These are phyloP conservation scores for Aspergillus chevalieri DNA, from an alignment of 2,329 filamentous ascomycete genomes.

Conservation along the genomic window DNA sequence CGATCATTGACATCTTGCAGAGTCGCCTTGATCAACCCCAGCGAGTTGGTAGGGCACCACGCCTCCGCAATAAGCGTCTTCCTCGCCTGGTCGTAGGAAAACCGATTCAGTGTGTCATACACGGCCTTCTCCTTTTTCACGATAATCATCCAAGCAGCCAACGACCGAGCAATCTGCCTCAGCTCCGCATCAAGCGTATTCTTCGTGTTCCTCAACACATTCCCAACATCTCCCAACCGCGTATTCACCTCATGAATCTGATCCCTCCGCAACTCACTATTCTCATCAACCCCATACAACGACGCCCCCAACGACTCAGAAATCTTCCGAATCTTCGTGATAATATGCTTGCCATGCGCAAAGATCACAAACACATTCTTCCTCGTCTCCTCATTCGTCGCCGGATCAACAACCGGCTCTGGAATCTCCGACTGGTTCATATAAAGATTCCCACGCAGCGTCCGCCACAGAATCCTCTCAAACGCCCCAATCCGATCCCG, in stretches of 20 bases:
- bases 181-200: constrained; percentile 88
- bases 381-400: constrained; percentile 82
- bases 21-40: constrained; percentile 83
- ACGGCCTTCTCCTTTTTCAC: constrained; percentile 98
- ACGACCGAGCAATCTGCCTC: constrained; percentile 82
- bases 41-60: constrained; percentile 90
- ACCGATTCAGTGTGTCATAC: constrained; percentile 89
- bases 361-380: constrained; percentile 99
- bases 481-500: constrained; percentile 91
- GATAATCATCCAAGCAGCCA: constrained; percentile 95
- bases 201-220: constrained; percentile 91
- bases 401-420: constrained; percentile 83
- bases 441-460: constrained; percentile 93
- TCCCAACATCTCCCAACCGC: constrained; percentile 81
- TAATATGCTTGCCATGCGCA: constrained; percentile 94
- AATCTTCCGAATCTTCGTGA: constrained; percentile 98
- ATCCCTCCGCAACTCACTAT: constrained; percentile 87
- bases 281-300: constrained; percentile 95
- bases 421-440: constrained; percentile 99
- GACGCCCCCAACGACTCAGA: constrained; percentile 95
- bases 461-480: constrained; percentile 95
- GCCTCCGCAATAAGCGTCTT: constrained; percentile 97
- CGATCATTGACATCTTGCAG: constrained; percentile 95
- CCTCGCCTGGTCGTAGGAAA: constrained; percentile 91
- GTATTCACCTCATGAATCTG: constrained; percentile 98